Evolutionary conservation across 1,284 basidiomycete species (phyloP), one percentile per base, ranked within the genome.

Genomic region (Athelia psychrophila): DNA sequence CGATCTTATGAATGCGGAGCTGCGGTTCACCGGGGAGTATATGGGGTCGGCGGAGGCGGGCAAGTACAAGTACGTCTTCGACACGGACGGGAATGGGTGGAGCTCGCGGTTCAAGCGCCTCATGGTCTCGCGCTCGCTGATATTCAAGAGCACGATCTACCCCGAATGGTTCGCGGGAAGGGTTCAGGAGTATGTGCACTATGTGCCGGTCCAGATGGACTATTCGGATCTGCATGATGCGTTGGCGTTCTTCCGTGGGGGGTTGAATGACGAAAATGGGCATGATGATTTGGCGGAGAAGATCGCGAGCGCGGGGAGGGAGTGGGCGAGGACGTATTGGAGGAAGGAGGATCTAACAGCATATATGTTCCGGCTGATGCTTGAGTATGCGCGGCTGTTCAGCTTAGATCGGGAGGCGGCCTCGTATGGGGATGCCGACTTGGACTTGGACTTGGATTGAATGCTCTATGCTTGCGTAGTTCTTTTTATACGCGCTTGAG

Each of bases 81-180:
- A 86, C 60, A 80, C 86, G 52, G 65, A 30, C 25, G 51, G 44
- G 13, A 19, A 16, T 48, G 33, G 49, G 1, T 88, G 86, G 85
- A 84, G 80, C 9, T 77, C 81, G 27, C 77, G 86, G 1, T 88
- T 88, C 66, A 84, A 85, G 56, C 71, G 83, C 0, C 71, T 88
- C 9, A 79, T 89, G 57, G 78, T 79, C 22, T 77, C 79, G 22
- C 83, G 84, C 49, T 75, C 84, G 2, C 67, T 86, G 32, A 68
- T 88, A 8, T 79, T 87, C 63, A 87, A 86, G 62, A 68, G 78
- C 4, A 86, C 83, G 0, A 72, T 81, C 32, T 86, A 83, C 57
- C 83, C 81, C 0, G 84, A 86, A 65, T 87, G 83, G 84, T 84
- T 57, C 40, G 64, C 63, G 23, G 77, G 79, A 45, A 71, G 76